A percentile compares a stretch with the other conserved stretches of the same genome.
Evolutionary conservation across 2,329 filamentous ascomycete species (phyloP).

Genomic region (Nothomitra cinnamomea): DNA sequence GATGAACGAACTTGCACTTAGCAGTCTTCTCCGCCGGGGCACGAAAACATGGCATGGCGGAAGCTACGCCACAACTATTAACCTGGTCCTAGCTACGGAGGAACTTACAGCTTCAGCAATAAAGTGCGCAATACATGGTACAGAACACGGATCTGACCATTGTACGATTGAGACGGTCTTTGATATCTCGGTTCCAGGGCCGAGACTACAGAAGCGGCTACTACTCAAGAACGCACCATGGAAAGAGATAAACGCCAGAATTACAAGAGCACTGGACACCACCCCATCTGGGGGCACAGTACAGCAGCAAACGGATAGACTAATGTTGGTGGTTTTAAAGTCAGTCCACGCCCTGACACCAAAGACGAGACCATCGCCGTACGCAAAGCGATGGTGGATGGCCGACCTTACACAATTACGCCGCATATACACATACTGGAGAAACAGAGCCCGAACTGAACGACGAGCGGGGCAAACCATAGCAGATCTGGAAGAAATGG

Average conservation of each 20-base stretch:
- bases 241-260: too few species aligned
- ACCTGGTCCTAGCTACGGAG: too few species aligned
- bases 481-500: too few species aligned
- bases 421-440: not conserved
- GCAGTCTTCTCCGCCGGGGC: not conserved
- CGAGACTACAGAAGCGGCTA: not conserved
- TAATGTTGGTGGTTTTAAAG: not conserved
- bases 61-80: not conserved
- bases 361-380: not conserved
- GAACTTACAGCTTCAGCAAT: too few species aligned
- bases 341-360: not conserved
- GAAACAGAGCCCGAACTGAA: too few species aligned
- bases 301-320: not conserved
- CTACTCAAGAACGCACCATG: not conserved
- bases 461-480: too few species aligned
- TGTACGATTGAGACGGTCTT: not conserved
- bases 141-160: not conserved
- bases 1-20: too few species aligned
- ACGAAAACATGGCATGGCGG: not conserved
- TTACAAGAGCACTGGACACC: not conserved
- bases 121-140: not conserved
- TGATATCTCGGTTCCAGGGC: not conserved
- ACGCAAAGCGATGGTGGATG: not conserved
- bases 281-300: not conserved
- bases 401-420: not conserved